phyloP scores from a whole-genome alignment of 2,329 filamentous ascomycete genomes.

The Scedosporium boydii region DNA sequence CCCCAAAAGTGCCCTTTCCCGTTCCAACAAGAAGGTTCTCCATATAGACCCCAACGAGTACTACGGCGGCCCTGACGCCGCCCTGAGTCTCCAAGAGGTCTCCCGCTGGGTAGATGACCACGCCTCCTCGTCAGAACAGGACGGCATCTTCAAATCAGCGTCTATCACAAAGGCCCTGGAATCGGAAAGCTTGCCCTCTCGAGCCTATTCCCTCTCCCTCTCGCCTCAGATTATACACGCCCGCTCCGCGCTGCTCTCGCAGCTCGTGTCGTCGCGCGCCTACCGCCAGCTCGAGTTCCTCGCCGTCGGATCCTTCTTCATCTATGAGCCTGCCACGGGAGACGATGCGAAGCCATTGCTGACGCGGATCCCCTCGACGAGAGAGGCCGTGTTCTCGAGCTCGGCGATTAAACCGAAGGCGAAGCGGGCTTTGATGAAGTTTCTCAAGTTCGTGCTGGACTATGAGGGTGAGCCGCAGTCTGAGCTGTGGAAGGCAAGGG shows the following conservation, averaged over 20 bases:
- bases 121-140: conserved; percentile 16
- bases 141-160: conserved; percentile 24
- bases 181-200: conserved; percentile 40
- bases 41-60: conserved; percentile 82
- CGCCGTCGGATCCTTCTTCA: conserved; percentile 87
- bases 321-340: conserved; percentile 41
- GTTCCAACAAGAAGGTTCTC: conserved; percentile 82
- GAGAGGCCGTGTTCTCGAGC: conserved; percentile 85
- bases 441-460: conserved; percentile 76
- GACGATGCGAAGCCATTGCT: conserved; percentile 30
- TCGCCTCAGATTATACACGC: conserved; percentile 83
- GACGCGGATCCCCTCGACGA: conserved; percentile 70
- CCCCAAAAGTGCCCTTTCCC: conserved; percentile 70
- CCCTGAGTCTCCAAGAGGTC: conserved; percentile 73
- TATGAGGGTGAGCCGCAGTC: conserved; percentile 49
- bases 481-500: conserved; percentile 49
- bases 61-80: conserved; percentile 81
- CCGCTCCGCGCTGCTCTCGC: conserved; percentile 65
- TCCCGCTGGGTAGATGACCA: conserved; percentile 51
- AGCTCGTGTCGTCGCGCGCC: conserved; percentile 80
- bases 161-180: conserved; percentile 25
- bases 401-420: conserved; percentile 65
- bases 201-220: conserved; percentile 74
- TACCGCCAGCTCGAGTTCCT: conserved; percentile 89
- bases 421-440: conserved; percentile 86